These are phyloP conservation scores for Phialophora tarda DNA, from an alignment of 2,329 filamentous ascomycete genomes.

Conservation along the genomic window DNA sequence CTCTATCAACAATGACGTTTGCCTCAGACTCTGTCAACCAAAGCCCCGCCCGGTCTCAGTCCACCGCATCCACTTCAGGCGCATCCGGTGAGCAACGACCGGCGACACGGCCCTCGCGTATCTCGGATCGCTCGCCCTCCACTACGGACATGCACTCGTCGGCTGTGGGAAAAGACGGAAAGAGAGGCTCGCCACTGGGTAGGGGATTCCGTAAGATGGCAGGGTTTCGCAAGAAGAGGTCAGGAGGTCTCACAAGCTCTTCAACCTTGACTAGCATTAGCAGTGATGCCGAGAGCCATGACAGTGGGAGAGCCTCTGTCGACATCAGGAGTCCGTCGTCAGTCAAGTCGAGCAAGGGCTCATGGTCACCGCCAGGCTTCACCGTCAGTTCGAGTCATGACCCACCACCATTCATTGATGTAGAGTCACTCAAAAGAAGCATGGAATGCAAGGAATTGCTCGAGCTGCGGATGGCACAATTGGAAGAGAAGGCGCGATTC, in stretches of 20 bases:
- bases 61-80: slow-evolving; percentile 40
- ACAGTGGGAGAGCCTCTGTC: slow-evolving; percentile 22
- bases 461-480: slow-evolving; percentile 34
- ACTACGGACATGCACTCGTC: slow-evolving; percentile 24
- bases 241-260: slow-evolving; percentile 24
- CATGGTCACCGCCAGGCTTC: slow-evolving; percentile 33
- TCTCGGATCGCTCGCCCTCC: slow-evolving; percentile 21
- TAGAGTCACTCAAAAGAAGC: slow-evolving; percentile 34
- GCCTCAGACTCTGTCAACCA: slow-evolving; percentile 35
- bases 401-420: slow-evolving; percentile 23
- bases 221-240: slow-evolving; percentile 37
- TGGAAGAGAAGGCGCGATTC: slow-evolving; percentile 39
- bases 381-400: slow-evolving; percentile 27
- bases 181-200: slow-evolving; percentile 34
- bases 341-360: slow-evolving; percentile 35
- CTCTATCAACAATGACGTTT: slow-evolving; percentile 39
- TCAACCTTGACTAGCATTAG: slow-evolving; percentile 33
- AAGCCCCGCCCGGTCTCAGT: slow-evolving; percentile 37
- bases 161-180: slow-evolving; percentile 30
- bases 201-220: slow-evolving; percentile 37
- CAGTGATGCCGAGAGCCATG: slow-evolving; percentile 30
- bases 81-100: slow-evolving; percentile 37
- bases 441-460: slow-evolving; percentile 37
- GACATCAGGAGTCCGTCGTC: slow-evolving; percentile 31
- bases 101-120: slow-evolving; percentile 26